Conservation (phyloP, 371 early-diverging fungal genomes). For the Rhizopus stolonifer region DNA sequence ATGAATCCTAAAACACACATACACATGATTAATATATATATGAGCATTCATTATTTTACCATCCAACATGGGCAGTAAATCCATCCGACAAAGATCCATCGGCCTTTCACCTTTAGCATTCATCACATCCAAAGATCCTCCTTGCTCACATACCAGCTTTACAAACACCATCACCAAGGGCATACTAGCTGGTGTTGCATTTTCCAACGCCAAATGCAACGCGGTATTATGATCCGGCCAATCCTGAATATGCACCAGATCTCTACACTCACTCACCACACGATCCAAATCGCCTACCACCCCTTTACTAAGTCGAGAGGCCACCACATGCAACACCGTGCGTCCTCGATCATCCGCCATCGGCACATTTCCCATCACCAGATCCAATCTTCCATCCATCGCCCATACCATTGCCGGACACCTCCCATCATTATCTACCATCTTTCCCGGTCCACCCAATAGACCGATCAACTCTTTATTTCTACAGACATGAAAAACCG, state of each 20-base stretch:
- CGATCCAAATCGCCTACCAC: conserved; percentile 15
- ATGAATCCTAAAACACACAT: no score
- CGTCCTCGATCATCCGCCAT: conserved; percentile 22
- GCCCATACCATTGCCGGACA: conserved; percentile 52
- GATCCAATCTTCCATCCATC: conserved; percentile 32
- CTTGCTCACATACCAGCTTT: conserved; percentile 8
- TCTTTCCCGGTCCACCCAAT: conserved; percentile 8
- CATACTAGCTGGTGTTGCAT: not conserved
- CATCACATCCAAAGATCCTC: conserved; percentile 1
- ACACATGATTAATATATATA: no score
- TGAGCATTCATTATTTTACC: conserved; percentile 21
- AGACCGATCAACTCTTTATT: conserved; percentile 18
- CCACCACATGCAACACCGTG: conserved; percentile 27
- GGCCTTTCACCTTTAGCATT: conserved; percentile 38
- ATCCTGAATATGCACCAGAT: conserved; percentile 24
- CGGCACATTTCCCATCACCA: conserved; percentile 18
- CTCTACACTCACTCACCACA: conserved; percentile 8
- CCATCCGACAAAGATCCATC: conserved; percentile 29
- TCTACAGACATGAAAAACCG: conserved; percentile 43
- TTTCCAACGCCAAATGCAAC: conserved; percentile 25
- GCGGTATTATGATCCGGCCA: conserved; percentile 35
- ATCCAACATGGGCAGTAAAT: conserved; percentile 33
- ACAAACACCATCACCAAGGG: conserved; percentile 1
- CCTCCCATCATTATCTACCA: conserved; percentile 25
- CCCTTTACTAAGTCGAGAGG: conserved; percentile 1